Percentiles rank a stretch among this genome's conserved stretches.
These are phyloP conservation scores for Lasiosphaeris hirsuta DNA, from an alignment of 495 filamentous ascomycete genomes.

Conservation along the genomic window DNA sequence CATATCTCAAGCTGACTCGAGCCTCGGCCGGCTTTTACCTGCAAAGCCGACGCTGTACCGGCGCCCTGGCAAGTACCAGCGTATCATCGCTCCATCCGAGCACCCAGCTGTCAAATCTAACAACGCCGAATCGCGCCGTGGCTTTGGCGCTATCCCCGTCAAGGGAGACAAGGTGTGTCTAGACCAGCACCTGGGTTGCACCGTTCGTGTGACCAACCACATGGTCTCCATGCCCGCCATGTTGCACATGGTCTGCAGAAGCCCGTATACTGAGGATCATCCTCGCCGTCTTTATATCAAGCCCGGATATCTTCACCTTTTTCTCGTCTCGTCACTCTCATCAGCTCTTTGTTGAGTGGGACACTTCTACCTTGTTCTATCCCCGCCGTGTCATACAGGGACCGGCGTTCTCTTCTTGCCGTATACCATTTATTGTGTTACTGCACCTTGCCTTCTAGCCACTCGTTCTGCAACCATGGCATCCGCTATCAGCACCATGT, in stretches of 20 bases:
- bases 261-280: slow-evolving; percentile 1
- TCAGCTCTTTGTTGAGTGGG: neutral
- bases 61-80: neutral
- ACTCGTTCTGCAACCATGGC: slow-evolving; percentile 1
- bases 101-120: neutral
- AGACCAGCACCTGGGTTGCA: neutral
- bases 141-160: slow-evolving; percentile 1
- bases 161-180: slow-evolving; percentile 1
- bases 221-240: slow-evolving; percentile 8
- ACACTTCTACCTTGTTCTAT: too few species aligned
- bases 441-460: neutral
- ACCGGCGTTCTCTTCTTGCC: neutral
- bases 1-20: neutral
- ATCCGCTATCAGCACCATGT: neutral
- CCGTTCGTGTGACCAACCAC: slow-evolving; percentile 11
- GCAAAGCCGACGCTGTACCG: neutral
- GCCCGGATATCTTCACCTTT: neutral
- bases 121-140: neutral
- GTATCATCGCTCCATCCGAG: slow-evolving; percentile 8
- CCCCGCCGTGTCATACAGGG: neutral
- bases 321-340: neutral
- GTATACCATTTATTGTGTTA: neutral
- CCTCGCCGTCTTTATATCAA: slow-evolving; percentile 13
- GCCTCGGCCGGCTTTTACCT: neutral
- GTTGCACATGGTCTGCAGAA: slow-evolving; percentile 10